Percentiles rank a stretch among this genome's conserved stretches.
These are phyloP conservation scores for Aspergillus pseudonomiae DNA, from an alignment of 2,329 filamentous ascomycete species.

Conservation along the genomic window DNA sequence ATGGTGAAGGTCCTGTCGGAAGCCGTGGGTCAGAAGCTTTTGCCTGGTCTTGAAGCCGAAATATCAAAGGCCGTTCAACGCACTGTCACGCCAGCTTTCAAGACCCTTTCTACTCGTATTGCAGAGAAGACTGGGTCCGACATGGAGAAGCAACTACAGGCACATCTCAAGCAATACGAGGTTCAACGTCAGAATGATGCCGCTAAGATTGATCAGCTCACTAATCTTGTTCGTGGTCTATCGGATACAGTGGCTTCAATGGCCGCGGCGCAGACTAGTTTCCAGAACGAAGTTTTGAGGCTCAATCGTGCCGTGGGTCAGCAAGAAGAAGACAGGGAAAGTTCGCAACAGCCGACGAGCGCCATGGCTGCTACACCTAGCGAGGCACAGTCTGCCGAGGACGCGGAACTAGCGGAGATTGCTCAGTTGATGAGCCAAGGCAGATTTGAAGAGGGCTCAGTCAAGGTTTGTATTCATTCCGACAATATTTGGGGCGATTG, in stretches of 20 bases:
- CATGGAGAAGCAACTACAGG: conserved; percentile 63
- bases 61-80: conserved; percentile 64
- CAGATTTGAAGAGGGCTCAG: conserved; percentile 48
- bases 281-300: conserved; percentile 45
- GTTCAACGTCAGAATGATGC: conserved; percentile 56
- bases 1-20: conserved; percentile 74
- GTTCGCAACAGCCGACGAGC: conserved; percentile 24
- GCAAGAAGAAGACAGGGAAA: conserved; percentile 24
- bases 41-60: conserved; percentile 69
- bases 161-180: conserved; percentile 57
- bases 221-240: conserved; percentile 53
- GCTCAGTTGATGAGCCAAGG: conserved; percentile 42
- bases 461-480: conserved; percentile 40
- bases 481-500: background rate
- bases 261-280: conserved; percentile 45
- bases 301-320: conserved; percentile 35
- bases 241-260: conserved; percentile 57
- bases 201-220: conserved; percentile 64
- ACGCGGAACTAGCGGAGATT: conserved; percentile 48
- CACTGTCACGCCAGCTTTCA: conserved; percentile 68
- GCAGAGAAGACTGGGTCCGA: conserved; percentile 70
- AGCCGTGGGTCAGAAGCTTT: conserved; percentile 68
- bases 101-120: conserved; percentile 65
- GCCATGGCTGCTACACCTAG: conserved; percentile 16
- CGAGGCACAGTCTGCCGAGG: conserved; percentile 35